phyloP scores from a whole-genome alignment of 805 yeast genomes.

The Starmerella asiatica region DNA sequence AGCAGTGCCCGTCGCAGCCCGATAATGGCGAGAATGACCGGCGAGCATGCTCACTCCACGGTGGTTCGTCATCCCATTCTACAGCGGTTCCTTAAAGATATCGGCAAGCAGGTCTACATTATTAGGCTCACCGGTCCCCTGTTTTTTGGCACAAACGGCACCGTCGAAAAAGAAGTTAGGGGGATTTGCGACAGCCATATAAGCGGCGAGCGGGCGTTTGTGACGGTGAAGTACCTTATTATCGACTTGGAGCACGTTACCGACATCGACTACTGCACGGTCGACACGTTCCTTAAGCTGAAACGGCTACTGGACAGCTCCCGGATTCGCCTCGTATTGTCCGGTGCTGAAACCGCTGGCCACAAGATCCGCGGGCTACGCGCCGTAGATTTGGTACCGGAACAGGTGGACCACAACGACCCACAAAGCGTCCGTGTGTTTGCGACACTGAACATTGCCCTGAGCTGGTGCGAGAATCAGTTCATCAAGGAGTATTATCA shows the following conservation, averaged over 20 bases:
- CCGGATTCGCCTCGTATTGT: conserved; percentile 56
- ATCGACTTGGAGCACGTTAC: conserved; percentile 72
- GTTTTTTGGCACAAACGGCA: conserved; percentile 91
- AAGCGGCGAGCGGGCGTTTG: conserved; percentile 35
- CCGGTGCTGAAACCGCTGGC: conserved; percentile 60
- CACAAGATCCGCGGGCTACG: conserved; percentile 55
- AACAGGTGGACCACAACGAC: conserved; percentile 27
- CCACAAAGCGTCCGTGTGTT: conserved; percentile 43
- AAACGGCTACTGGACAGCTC: conserved; percentile 61
- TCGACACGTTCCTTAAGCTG: conserved; percentile 85
- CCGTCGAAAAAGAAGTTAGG: conserved; percentile 67
- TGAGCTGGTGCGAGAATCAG: conserved; percentile 95
- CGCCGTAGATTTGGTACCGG: conserved; percentile 71
- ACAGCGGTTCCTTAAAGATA: conserved; percentile 66
- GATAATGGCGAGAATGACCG: conserved; percentile 68
- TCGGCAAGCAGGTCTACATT: conserved; percentile 83
- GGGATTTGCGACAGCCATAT: conserved; percentile 25
- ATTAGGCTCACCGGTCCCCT: conserved; percentile 76
- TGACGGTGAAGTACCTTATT: conserved; percentile 67
- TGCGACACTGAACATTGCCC: conserved; percentile 66
- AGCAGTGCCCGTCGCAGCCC: conserved; percentile 79
- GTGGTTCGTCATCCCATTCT: conserved; percentile 85
- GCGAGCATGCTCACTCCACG: conserved; percentile 79
- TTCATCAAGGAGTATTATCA: conserved; percentile 51
- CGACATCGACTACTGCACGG: conserved; percentile 83